A percentile compares a stretch with the other conserved stretches of the same genome.
phyloP scores from a whole-genome alignment of 225 moss, liverwort and hornwort species.

The Physcomitrium patens region DNA sequence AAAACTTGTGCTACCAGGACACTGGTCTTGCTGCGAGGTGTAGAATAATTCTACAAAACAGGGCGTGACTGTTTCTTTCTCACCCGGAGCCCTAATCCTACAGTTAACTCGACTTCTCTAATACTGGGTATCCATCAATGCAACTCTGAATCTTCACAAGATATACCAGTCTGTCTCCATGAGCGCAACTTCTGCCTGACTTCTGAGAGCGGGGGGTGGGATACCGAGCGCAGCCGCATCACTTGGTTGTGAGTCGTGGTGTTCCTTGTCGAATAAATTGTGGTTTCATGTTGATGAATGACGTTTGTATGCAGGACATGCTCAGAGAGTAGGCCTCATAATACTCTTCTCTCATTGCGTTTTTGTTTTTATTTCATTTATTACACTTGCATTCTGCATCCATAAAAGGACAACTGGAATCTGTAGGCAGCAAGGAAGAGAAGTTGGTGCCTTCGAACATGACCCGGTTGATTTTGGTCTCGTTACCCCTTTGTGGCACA shows the following conservation, averaged over 20 bases:
- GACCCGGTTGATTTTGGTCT: conserved; percentile 34
- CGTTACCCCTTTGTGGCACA: conserved; percentile 43
- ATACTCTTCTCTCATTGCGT: no score
- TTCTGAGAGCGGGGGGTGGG: background rate
- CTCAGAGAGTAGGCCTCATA: background rate
- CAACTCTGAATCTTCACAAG: background rate
- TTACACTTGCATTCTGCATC: conserved; percentile 15
- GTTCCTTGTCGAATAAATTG: background rate
- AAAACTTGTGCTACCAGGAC: no score
- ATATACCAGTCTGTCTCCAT: background rate
- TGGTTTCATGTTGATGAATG: background rate
- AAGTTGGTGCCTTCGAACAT: conserved; percentile 19
- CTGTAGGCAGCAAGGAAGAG: background rate
- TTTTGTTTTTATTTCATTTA: background rate
- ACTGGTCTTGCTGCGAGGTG: background rate
- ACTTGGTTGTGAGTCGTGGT: background rate
- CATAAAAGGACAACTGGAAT: conserved; percentile 5
- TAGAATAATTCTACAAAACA: conserved; percentile 7
- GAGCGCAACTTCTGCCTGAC: background rate
- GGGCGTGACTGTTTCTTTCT: background rate
- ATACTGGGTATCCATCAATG: conserved; percentile 15
- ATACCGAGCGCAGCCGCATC: background rate
- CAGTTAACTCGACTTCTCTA: conserved; percentile 23
- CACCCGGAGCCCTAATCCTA: background rate
- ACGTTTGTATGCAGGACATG: background rate